Base-by-base conservation (phyloP, 2,329 filamentous ascomycete genomes). In the Paraphaeosphaeria minitans region DNA sequence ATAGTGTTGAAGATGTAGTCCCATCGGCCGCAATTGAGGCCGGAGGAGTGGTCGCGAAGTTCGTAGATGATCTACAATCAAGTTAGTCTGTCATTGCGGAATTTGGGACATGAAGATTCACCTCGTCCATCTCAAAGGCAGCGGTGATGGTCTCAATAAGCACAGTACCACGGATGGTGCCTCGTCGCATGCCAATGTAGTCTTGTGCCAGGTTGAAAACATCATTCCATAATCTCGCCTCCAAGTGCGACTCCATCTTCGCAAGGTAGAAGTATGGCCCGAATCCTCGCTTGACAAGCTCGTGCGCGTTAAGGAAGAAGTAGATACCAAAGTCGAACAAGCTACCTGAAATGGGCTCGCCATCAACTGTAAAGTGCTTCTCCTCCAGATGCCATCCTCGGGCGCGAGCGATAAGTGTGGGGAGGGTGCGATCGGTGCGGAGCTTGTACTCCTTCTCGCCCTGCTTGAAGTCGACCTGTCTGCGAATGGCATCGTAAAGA, bases 1-100 rank as follows among this genome's bases (percentile, higher is more conserved):
- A 99, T 98, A 75, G 94, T 92, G 78, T 90, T 95, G 85, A 99
- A 99, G 82, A 99, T 98, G 85, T 99, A 99, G 77, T 99, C 95
- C 95, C 95, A 99, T 68, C 95, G 90, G 65, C 95, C 95, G 80
- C 95, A 98, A 87, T 99, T 99, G 74, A 99, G 87, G 49, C 95
- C 95, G 7, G 94, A 90, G 78, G 89, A 94, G 84, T 99, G 95
- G 76, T 98, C 94, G 61, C 95, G 90, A 67, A 99, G 89, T 83
- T 98, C 95, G 80, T 97, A 99, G 81, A 99, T 98, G 80, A 99
- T 98, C 87, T 83, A 57, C 5, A 7, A n/a, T 3, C 9, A 45
- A 1, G 24, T 53, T 29, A 53, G 10, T 49, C 4, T 45, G 72
- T 63, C 74, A 67, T 31, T 57, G 53, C 8, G 16, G n/a, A 4